Conservation (phyloP, 371 early-diverging fungal species). For the Polyrhizophydium stewartii region DNA sequence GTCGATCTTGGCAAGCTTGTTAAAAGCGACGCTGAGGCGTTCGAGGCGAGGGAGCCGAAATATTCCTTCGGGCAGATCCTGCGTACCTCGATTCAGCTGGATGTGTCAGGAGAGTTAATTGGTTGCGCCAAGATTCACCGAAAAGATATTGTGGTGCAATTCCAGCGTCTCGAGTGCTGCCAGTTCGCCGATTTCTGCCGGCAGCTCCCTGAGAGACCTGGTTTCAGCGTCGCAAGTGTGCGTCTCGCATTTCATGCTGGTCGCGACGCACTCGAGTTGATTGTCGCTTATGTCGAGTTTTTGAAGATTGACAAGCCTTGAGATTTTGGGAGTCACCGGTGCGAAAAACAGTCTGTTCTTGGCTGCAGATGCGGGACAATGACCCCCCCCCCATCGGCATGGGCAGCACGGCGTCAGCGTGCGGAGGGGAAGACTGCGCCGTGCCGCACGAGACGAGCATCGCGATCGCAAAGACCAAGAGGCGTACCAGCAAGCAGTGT, state of each 20-base stretch:
- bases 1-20: neutral
- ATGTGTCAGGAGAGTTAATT: no score
- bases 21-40: neutral
- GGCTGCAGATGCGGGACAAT: slow-evolving; percentile 9
- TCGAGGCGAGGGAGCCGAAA: neutral
- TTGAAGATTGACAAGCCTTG: slow-evolving; percentile 41
- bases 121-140: neutral
- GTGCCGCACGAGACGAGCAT: no score
- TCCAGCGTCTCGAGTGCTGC: neutral
- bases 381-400: no score
- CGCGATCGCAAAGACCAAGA: no score
- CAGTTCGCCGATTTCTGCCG: neutral
- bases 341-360: slow-evolving; percentile 40
- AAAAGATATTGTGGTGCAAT: neutral
- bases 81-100: no score
- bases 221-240: no score
- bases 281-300: slow-evolving; percentile 48
- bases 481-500: slow-evolving; percentile 20
- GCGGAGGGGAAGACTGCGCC: no score
- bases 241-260: no score
- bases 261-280: slow-evolving; percentile 52
- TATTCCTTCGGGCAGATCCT: neutral
- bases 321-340: slow-evolving; percentile 33
- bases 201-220: neutral
- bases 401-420: no score